Percentiles rank a stretch among this genome's conserved stretches.
Evolutionary conservation across 2,329 filamentous ascomycete species (phyloP).

Genomic region (Penicillium sp.): DNA sequence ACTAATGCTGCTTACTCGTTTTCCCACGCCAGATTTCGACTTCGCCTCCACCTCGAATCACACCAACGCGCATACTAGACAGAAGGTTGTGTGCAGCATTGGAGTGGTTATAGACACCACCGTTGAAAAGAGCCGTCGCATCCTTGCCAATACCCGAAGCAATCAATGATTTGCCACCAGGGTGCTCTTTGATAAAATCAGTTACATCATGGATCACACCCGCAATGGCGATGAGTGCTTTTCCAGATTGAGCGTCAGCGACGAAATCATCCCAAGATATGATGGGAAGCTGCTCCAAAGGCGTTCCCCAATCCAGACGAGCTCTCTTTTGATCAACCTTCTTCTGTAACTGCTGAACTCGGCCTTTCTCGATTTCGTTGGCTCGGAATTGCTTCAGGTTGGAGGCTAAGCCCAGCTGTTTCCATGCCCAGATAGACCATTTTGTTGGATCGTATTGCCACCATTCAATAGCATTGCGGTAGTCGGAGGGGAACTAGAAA

Average conservation of each 20-base stretch:
- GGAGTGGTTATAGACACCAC: conserved; percentile 85
- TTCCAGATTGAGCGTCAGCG: conserved; percentile 75
- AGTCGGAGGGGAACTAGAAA: conserved; percentile 76
- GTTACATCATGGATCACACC: conserved; percentile 85
- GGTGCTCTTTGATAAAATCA: conserved; percentile 85
- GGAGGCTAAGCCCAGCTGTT: conserved; percentile 80
- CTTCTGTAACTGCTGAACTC: conserved; percentile 87
- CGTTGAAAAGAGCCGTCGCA: conserved; percentile 88
- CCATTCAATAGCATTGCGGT: conserved; percentile 90
- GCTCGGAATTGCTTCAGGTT: conserved; percentile 88
- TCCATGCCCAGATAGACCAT: conserved; percentile 84
- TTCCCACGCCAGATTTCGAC: conserved; percentile 76
- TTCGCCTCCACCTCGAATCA: conserved; percentile 83
- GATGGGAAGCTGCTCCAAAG: conserved; percentile 82
- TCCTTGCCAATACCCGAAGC: conserved; percentile 82
- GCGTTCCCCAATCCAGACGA: conserved; percentile 82
- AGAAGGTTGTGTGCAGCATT: conserved; percentile 89
- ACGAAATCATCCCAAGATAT: conserved; percentile 87
- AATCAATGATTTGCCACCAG: conserved; percentile 88
- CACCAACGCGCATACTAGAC: conserved; percentile 84
- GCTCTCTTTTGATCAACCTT: conserved; percentile 87
- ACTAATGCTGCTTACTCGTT: neutral
- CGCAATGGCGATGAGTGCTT: conserved; percentile 75
- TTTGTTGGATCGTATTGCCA: conserved; percentile 92
- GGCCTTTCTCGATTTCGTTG: conserved; percentile 92